A percentile compares a stretch with the other conserved stretches of the same genome.
These are phyloP conservation scores for Olyra latifolia DNA, from an alignment of 176 grass and related monocot genomes.

Conservation along the genomic window DNA sequence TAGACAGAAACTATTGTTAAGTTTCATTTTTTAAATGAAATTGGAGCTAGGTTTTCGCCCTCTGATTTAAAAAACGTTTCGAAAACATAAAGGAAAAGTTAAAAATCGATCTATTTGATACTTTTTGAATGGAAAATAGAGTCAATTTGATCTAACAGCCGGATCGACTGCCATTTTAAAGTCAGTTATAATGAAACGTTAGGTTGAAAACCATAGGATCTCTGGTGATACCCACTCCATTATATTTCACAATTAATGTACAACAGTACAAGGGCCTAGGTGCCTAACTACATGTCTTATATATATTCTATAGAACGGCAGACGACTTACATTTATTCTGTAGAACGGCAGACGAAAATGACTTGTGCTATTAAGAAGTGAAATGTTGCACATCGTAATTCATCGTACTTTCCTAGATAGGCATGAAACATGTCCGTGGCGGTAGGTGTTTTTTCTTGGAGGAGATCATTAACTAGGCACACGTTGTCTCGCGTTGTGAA, in stretches of 20 bases:
- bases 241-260: neutral
- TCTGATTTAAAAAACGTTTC: no score
- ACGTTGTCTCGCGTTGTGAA: neutral
- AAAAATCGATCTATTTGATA: no score
- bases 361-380: neutral
- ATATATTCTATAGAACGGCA: neutral
- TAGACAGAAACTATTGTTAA: no score
- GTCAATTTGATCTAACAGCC: neutral
- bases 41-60: no score
- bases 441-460: neutral
- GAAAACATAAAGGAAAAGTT: no score
- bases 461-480: neutral
- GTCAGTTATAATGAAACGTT: neutral
- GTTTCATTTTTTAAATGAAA: no score
- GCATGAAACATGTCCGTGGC: neutral
- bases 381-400: neutral
- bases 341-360: neutral
- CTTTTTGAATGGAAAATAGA: neutral
- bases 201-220: constrained; percentile 5
- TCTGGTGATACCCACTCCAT: neutral
- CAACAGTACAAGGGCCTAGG: neutral
- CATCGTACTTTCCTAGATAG: neutral
- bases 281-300: no score
- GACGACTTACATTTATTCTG: neutral
- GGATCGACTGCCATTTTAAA: neutral